These are phyloP conservation scores for Peronosclerospora sorghi DNA, from an alignment of 352 stramenopile species.

Conservation along the genomic window DNA sequence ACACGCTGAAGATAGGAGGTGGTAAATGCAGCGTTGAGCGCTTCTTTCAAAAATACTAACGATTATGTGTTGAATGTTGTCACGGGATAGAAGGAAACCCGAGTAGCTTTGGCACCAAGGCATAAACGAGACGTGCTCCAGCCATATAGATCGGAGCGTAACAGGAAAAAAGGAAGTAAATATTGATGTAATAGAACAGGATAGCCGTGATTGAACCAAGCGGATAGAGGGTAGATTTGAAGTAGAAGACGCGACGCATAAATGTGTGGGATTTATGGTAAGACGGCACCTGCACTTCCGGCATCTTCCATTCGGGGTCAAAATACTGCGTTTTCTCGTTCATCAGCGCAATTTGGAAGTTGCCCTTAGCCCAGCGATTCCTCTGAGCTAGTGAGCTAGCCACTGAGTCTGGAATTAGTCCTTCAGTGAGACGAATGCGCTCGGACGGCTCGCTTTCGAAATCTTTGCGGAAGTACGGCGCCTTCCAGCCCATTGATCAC, in stretches of 20 bases:
- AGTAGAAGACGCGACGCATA: conserved; percentile 72
- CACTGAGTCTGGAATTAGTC: conserved; percentile 65
- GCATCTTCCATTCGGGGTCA: conserved; percentile 74
- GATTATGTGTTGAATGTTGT: no score
- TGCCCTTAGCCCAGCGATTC: conserved; percentile 76
- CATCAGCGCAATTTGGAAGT: conserved; percentile 79
- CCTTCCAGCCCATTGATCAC: conserved; percentile 76
- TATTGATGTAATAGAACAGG: conserved; percentile 77
- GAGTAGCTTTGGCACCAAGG: conserved; percentile 69
- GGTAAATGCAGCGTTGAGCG: no score
- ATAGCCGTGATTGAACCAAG: conserved; percentile 68
- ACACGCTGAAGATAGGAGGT: no score
- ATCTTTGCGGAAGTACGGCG: conserved; percentile 81
- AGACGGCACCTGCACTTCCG: conserved; percentile 41
- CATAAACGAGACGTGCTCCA: conserved; percentile 53
- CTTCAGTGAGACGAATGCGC: conserved; percentile 69
- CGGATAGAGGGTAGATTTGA: conserved; percentile 74
- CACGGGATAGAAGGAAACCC: no score
- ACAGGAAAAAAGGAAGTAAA: conserved; percentile 78
- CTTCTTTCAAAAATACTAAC: no score
- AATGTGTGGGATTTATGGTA: conserved; percentile 60
- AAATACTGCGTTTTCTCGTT: conserved; percentile 75
- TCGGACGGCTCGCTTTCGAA: conserved; percentile 67
- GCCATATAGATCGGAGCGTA: conserved; percentile 78
- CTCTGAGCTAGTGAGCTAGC: conserved; percentile 61